Evolutionary conservation across 1,139 yeast species (phyloP).

Genomic region (Suhomyces coccinellae): DNA sequence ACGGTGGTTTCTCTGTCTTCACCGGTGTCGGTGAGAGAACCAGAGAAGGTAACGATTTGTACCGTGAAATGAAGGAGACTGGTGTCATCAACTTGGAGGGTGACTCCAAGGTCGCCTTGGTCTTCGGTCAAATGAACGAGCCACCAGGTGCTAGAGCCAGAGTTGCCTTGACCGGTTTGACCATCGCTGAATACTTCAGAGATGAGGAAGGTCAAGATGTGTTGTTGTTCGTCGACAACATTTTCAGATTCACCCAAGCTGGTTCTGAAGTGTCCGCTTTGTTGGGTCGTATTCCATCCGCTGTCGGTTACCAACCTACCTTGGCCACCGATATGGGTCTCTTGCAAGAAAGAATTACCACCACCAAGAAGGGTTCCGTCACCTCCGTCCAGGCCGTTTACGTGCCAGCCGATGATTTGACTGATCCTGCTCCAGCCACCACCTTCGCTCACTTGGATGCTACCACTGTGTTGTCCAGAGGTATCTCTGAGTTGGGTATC

Average conservation of each 20-base stretch:
- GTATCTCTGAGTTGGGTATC: conserved; percentile 99
- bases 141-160: conserved; percentile 99
- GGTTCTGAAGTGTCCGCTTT: conserved; percentile 99
- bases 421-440: conserved; percentile 99
- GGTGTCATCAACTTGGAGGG: conserved; percentile 99
- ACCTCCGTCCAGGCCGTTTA: conserved; percentile 99
- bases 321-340: conserved; percentile 99
- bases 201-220: conserved; percentile 99
- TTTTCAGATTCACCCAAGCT: conserved; percentile 99
- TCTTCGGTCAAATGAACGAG: conserved; percentile 99
- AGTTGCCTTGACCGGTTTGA: conserved; percentile 99
- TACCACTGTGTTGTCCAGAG: conserved; percentile 99
- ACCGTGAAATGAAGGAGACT: conserved; percentile 99
- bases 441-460: conserved; percentile 99
- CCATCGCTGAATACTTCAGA: conserved; percentile 99
- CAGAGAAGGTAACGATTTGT: conserved; percentile 99
- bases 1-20: conserved; percentile 99
- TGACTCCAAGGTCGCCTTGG: conserved; percentile 99
- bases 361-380: conserved; percentile 99
- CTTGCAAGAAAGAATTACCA: conserved; percentile 99
- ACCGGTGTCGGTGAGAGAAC: conserved; percentile 99
- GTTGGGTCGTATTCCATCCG: conserved; percentile 99
- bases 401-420: conserved; percentile 99
- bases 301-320: conserved; percentile 99
- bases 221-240: conserved; percentile 98